Conservation (phyloP, 2,329 filamentous ascomycete genomes). For the Coleophoma cylindrospora region DNA sequence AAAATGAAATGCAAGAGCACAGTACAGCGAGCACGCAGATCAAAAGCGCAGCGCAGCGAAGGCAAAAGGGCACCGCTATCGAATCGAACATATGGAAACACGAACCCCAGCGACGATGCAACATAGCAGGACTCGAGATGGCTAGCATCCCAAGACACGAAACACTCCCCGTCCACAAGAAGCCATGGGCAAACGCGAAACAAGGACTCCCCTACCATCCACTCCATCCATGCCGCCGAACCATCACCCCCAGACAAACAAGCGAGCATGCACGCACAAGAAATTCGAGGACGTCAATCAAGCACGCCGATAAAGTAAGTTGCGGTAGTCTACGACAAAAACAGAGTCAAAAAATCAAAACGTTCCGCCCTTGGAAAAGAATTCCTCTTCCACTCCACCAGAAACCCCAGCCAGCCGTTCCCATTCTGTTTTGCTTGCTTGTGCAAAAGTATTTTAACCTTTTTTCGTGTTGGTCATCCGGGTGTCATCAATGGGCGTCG, state of each 20-base stretch:
- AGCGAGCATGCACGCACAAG: no score
- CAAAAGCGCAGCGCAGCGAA: neutral
- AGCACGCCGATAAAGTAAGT: no score
- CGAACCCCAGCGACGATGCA: neutral
- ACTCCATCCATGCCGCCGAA: no score
- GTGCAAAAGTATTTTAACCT: no score
- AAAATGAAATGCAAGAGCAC: neutral
- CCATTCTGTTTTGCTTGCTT: neutral
- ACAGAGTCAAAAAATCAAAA: no score
- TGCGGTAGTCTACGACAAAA: no score
- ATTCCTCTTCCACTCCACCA: neutral
- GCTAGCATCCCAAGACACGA: neutral
- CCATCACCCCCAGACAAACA: no score
- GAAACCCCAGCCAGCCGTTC: neutral
- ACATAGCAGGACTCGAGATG: neutral
- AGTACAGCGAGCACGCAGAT: neutral
- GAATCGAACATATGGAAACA: neutral
- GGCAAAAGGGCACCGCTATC: neutral
- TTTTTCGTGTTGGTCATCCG: neutral
- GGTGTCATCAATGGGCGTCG: neutral
- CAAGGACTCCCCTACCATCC: neutral
- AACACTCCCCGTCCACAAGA: neutral
- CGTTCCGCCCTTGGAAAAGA: no score
- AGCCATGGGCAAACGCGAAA: neutral
- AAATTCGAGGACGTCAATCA: no score